A percentile compares a stretch with the other conserved stretches of the same genome.
phyloP scores from a whole-genome alignment of 164 flowering plant species.

The Stephania yunnanensis region DNA sequence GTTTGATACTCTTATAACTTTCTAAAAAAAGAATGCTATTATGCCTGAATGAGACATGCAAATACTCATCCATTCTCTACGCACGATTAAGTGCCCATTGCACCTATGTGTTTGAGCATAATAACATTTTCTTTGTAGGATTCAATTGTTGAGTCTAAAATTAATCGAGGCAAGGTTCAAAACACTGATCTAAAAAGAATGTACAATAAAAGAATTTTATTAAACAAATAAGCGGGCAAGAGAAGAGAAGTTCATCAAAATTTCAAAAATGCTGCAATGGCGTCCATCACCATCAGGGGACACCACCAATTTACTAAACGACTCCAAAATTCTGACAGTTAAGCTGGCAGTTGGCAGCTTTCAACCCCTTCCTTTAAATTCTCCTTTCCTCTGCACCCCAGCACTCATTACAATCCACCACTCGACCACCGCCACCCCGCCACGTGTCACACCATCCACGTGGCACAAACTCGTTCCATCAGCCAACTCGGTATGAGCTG shows the following conservation, averaged over 20 bases:
- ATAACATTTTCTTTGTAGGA: no score
- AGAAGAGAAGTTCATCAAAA: neutral
- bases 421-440: neutral
- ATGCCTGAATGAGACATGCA: no score
- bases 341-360: slow-evolving; percentile 3
- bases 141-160: no score
- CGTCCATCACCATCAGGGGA: neutral
- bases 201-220: neutral
- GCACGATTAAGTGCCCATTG: no score
- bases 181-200: neutral
- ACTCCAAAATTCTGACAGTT: neutral
- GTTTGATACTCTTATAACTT: no score
- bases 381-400: neutral
- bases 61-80: no score
- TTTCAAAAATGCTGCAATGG: neutral
- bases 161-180: no score
- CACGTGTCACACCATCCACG: neutral
- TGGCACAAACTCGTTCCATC: neutral
- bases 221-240: neutral
- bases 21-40: no score
- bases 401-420: neutral
- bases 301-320: no score
- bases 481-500: neutral
- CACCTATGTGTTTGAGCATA: no score
- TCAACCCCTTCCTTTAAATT: neutral